Evolutionary conservation across 495 filamentous ascomycete genomes (phyloP).

Genomic region (Aspergillus wentii): DNA sequence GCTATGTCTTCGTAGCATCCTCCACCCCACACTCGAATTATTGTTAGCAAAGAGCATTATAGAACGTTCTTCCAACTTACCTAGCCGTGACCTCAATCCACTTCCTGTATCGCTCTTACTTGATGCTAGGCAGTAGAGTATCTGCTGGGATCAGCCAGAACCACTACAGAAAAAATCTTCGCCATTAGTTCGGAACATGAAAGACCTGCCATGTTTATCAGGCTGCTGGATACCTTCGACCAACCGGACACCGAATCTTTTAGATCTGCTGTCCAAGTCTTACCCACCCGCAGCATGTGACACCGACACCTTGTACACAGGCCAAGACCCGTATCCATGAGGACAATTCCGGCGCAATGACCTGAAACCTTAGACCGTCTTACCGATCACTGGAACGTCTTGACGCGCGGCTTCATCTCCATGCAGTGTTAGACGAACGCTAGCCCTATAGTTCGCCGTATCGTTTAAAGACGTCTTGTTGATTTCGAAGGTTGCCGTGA

Average conservation of each 20-base stretch:
- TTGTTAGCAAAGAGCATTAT: conserved; percentile 12
- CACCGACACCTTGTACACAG: conserved; percentile 63
- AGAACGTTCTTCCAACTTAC: conserved; percentile 31
- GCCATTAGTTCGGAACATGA: conserved; percentile 81
- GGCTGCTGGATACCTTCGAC: conserved; percentile 66
- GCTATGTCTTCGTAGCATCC: conserved; percentile 69
- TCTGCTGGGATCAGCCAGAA: conserved; percentile 86
- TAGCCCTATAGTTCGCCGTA: conserved; percentile 35
- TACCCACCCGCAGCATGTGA: conserved; percentile 41
- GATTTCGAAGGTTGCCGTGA: conserved; percentile 52
- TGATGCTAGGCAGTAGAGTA: conserved; percentile 67
- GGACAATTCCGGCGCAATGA: conserved; percentile 83
- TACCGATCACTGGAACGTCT: conserved; percentile 36
- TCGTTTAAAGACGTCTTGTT: conserved; percentile 51
- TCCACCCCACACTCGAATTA: conserved; percentile 64
- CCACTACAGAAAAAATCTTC: conserved; percentile 81
- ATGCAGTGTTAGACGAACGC: conserved; percentile 54
- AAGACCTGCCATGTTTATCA: conserved; percentile 67
- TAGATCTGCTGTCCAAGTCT: conserved; percentile 49
- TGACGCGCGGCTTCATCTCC: conserved; percentile 50
- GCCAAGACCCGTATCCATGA: conserved; percentile 68
- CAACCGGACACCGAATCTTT: conserved; percentile 68
- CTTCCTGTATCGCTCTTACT: conserved; percentile 58
- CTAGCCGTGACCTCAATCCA: conserved; percentile 73
- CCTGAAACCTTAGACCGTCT: conserved; percentile 50